Evolutionary conservation across 169 alveolate species (phyloP).

Genomic region (Plasmodium vivax): DNA sequence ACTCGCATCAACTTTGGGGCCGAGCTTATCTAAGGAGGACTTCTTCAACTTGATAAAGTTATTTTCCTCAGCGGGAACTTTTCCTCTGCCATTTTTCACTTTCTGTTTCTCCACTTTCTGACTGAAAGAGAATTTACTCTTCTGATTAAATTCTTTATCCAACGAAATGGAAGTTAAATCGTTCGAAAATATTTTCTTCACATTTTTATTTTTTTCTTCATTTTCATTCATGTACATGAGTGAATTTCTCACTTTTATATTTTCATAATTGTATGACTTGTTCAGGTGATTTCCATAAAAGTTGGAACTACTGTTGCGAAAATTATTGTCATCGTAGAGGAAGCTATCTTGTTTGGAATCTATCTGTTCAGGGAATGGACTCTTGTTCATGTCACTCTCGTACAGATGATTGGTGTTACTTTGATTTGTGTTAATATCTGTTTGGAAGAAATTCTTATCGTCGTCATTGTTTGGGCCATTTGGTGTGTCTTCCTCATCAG

Average conservation of each 20-base stretch:
- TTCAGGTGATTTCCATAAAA: conserved; percentile 6
- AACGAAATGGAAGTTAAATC: conserved; percentile 17
- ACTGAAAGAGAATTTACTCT: conserved; percentile 19
- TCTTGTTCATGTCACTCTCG: background rate
- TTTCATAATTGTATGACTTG: conserved; percentile 23
- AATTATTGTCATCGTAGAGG: conserved; percentile 1
- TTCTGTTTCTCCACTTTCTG: conserved; percentile 10
- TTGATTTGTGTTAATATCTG: background rate
- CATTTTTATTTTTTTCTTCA: conserved; percentile 20
- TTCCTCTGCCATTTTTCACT: conserved; percentile 1
- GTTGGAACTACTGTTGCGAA: background rate
- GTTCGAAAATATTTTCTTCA: conserved; percentile 12
- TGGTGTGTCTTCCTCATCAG: background rate
- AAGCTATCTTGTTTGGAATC: background rate
- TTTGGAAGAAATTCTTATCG: background rate
- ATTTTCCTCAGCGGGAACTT: conserved; percentile 6
- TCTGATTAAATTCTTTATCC: conserved; percentile 1
- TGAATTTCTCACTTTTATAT: conserved; percentile 12
- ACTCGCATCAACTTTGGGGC: background rate
- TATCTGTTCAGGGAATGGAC: background rate
- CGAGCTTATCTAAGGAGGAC: conserved; percentile 5
- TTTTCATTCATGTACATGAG: conserved; percentile 10
- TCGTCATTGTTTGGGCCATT: background rate
- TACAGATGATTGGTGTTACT: background rate
- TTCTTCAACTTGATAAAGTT: background rate